Conservation (phyloP, 805 yeast species). For the Candida maesae region DNA sequence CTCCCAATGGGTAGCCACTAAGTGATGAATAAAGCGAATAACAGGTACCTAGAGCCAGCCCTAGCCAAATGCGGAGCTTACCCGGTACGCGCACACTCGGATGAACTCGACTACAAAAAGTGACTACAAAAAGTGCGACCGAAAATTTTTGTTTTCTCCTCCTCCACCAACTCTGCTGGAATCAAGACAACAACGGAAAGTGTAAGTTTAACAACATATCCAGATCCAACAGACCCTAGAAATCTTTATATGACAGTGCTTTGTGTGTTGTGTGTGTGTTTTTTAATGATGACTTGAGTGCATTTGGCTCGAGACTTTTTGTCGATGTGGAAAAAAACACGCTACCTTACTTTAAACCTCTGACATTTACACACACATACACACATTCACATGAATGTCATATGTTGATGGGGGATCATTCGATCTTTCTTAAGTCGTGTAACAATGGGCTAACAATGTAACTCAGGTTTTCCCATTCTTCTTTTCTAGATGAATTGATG, state of each 20-base stretch:
- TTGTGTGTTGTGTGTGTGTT: too few relatives aligned
- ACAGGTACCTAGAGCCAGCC: too few relatives aligned
- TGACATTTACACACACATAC: slow-evolving; percentile 42
- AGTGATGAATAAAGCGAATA: too few relatives aligned
- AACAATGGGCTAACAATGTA: slow-evolving; percentile 10
- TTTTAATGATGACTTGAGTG: slow-evolving; percentile 55
- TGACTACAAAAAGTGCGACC: not conserved
- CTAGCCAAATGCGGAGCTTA: too few relatives aligned
- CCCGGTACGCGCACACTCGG: too few relatives aligned
- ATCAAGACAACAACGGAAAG: not conserved
- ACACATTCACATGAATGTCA: not conserved
- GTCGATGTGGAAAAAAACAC: slow-evolving; percentile 98
- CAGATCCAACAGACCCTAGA: not conserved
- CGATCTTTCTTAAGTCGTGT: slow-evolving; percentile 2
- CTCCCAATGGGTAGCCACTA: too few relatives aligned
- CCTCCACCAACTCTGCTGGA: not conserved
- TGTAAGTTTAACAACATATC: not conserved
- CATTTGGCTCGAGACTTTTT: slow-evolving; percentile 98
- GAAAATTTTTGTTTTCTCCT: not conserved
- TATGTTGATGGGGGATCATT: not conserved
- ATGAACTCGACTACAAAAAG: not conserved
- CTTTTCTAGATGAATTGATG: too few relatives aligned
- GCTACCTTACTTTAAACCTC: slow-evolving; percentile 86
- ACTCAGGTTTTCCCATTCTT: slow-evolving; percentile 2
- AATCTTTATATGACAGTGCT: too few relatives aligned